Percentiles rank a stretch among this genome's conserved stretches.
Conservation (phyloP, 2,329 filamentous ascomycete genomes). For the Fusarium caatingaense region DNA sequence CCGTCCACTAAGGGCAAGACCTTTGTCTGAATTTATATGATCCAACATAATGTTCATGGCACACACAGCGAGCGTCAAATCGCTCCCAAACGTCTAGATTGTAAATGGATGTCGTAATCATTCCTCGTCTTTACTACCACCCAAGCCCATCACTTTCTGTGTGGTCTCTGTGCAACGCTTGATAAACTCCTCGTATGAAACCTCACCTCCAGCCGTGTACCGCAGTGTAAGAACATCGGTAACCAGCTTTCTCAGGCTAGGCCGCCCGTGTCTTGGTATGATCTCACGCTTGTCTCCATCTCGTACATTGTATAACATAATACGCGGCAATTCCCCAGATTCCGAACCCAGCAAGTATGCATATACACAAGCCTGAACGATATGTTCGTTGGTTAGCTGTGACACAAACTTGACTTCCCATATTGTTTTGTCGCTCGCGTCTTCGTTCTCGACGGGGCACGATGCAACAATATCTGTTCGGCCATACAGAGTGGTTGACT, state of each 20-base stretch:
- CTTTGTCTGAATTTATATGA: not conserved
- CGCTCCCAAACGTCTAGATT: not conserved
- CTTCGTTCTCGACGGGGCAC: not conserved
- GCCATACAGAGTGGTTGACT: slow-evolving; percentile 13
- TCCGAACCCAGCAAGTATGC: slow-evolving; percentile 35
- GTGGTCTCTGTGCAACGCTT: slow-evolving; percentile 8
- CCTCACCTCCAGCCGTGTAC: slow-evolving; percentile 20
- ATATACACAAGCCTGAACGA: slow-evolving; percentile 45
- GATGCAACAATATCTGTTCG: slow-evolving; percentile 26
- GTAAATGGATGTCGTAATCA: not conserved
- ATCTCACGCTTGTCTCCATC: slow-evolving; percentile 45
- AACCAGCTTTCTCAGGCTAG: slow-evolving; percentile 25
- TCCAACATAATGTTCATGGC: not conserved
- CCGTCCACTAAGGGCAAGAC: not conserved
- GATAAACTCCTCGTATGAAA: slow-evolving; percentile 29
- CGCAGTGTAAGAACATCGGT: slow-evolving; percentile 35
- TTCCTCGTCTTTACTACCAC: not conserved
- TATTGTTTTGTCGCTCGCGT: slow-evolving; percentile 13
- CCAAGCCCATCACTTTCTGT: slow-evolving; percentile 12
- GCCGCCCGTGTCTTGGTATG: slow-evolving; percentile 6
- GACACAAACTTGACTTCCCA: slow-evolving; percentile 50
- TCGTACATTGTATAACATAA: slow-evolving; percentile 46
- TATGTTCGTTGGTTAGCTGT: slow-evolving; percentile 41
- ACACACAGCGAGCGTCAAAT: not conserved
- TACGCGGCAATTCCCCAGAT: slow-evolving; percentile 23